phyloP scores from a whole-genome alignment of 371 early-diverging fungal genomes.

The Fennellomyces sp. region DNA sequence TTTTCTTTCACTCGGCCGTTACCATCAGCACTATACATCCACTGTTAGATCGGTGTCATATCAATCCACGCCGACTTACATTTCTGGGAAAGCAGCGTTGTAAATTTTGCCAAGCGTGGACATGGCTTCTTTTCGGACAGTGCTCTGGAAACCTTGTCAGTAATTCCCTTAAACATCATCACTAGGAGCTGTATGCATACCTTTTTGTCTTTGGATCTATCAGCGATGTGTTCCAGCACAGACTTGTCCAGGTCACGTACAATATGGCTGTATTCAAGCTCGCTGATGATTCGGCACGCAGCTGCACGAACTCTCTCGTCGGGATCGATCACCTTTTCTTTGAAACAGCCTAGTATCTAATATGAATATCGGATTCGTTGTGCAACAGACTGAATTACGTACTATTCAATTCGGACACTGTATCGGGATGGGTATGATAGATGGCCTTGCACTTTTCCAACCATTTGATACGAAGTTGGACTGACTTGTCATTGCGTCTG shows the following conservation, averaged over 20 bases:
- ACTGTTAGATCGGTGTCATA: neutral
- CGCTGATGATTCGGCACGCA: constrained; percentile 70
- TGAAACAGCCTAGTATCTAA: constrained; percentile 52
- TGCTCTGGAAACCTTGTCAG: constrained; percentile 28
- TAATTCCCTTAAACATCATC: too few relatives aligned
- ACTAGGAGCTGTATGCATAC: too few relatives aligned
- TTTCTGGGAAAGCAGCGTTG: constrained; percentile 67
- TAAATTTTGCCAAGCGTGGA: constrained; percentile 72
- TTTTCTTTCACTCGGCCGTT: constrained; percentile 26
- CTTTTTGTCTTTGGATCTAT: constrained; percentile 90
- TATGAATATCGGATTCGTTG: neutral
- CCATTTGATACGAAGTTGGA: constrained; percentile 77
- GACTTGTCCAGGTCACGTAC: constrained; percentile 57
- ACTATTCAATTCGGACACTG: constrained; percentile 6
- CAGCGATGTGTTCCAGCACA: constrained; percentile 66
- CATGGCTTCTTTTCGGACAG: constrained; percentile 78
- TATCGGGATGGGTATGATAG: neutral
- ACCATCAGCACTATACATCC: neutral
- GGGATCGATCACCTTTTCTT: constrained; percentile 81
- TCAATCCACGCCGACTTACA: constrained; percentile 41
- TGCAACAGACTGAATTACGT: too few relatives aligned
- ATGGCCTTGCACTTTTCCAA: constrained; percentile 67
- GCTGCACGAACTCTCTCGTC: constrained; percentile 92
- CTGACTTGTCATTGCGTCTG: constrained; percentile 78
- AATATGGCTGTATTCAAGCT: constrained; percentile 60